These are phyloP conservation scores for Arachnomyces sp. DNA, from an alignment of 2,329 filamentous ascomycete genomes.

Conservation along the genomic window DNA sequence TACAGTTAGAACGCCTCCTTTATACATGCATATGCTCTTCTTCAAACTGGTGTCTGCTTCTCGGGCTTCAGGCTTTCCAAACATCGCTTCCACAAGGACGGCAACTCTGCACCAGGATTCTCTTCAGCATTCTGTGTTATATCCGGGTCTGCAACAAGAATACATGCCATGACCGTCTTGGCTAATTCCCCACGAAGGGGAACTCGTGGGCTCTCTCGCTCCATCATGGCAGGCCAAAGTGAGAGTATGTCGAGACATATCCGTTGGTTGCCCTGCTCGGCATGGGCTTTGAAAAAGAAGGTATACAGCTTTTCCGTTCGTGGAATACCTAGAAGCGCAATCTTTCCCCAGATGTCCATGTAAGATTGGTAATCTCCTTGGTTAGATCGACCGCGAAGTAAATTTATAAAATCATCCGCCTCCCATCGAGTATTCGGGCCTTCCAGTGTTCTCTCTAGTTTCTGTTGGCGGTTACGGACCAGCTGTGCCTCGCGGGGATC, in stretches of 20 bases:
- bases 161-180: slow-evolving; percentile 45
- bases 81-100: too few relatives aligned
- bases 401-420: slow-evolving; percentile 18
- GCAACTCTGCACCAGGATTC: too few relatives aligned
- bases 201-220: slow-evolving; percentile 46
- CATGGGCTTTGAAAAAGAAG: slow-evolving; percentile 44
- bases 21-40: too few relatives aligned
- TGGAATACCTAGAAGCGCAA: slow-evolving; percentile 41
- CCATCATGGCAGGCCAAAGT: slow-evolving; percentile 53
- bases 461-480: slow-evolving; percentile 13
- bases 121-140: slow-evolving; percentile 30
- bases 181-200: slow-evolving; percentile 37
- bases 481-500: slow-evolving; percentile 8
- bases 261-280: slow-evolving; percentile 35
- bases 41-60: too few relatives aligned
- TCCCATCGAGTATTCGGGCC: slow-evolving; percentile 23
- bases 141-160: slow-evolving; percentile 47
- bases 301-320: slow-evolving; percentile 50
- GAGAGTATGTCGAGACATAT: slow-evolving; percentile 42
- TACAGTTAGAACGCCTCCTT: too few relatives aligned
- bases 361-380: slow-evolving; percentile 48
- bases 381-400: slow-evolving; percentile 28
- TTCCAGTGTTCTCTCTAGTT: slow-evolving; percentile 23
- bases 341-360: slow-evolving; percentile 53
- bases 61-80: too few relatives aligned